Conservation (phyloP, 208 protist genomes). For the Acanthamoeba castellanii region DNA sequence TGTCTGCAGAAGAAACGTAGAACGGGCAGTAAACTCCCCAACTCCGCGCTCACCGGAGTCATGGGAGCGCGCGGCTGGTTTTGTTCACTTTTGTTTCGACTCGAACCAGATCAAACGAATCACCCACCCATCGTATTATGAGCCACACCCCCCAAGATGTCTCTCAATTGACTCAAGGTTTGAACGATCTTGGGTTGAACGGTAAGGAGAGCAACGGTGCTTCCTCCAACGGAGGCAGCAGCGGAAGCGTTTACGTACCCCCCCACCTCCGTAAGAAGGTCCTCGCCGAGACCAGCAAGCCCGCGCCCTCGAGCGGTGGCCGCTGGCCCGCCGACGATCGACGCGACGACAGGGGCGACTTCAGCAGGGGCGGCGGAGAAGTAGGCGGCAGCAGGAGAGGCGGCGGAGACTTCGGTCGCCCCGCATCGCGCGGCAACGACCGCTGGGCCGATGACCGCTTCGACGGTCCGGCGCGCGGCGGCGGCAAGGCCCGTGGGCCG, state of each 20-base stretch:
- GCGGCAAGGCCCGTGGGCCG: neutral
- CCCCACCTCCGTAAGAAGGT: conserved; percentile 58
- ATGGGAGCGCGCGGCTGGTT: neutral
- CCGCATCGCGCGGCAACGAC: neutral
- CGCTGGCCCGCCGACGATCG: conserved; percentile 24
- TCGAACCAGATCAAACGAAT: neutral
- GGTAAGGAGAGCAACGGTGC: neutral
- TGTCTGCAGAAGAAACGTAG: conserved; percentile 14
- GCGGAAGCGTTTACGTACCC: conserved; percentile 68
- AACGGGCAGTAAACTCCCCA: neutral
- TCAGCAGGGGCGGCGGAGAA: neutral
- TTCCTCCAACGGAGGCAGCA: conserved; percentile 19
- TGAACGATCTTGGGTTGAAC: conserved; percentile 52
- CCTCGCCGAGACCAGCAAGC: neutral
- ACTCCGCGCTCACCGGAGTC: neutral
- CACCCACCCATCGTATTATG: conserved; percentile 5
- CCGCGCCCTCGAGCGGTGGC: neutral
- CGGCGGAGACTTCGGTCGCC: neutral
- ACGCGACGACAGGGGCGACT: neutral
- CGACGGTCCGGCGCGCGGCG: neutral
- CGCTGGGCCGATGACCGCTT: conserved; percentile 52
- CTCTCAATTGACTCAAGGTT: conserved; percentile 52
- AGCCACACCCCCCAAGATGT: conserved; percentile 49
- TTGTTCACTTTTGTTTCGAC: neutral
- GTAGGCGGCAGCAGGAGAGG: neutral